Conservation (phyloP, 768 basidiomycete species). For the Auriculariales sp. region DNA sequence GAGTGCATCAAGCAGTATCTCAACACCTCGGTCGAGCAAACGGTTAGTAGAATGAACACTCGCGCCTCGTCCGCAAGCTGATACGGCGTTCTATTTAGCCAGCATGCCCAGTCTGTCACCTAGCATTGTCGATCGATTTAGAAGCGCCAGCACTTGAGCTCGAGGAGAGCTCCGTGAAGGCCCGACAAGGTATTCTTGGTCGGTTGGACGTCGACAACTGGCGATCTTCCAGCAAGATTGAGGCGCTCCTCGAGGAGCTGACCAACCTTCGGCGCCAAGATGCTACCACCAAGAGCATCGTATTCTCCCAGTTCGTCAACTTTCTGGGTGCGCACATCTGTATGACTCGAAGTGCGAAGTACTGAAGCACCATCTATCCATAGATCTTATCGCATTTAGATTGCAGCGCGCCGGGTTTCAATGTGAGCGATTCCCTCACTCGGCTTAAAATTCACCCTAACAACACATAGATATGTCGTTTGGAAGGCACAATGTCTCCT, state of each 20-base stretch:
- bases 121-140: slow-evolving; percentile 87
- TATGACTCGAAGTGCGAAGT: background rate
- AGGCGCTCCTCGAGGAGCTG: slow-evolving; percentile 89
- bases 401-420: slow-evolving; percentile 87
- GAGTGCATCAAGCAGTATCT: slow-evolving; percentile 93
- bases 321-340: slow-evolving; percentile 30
- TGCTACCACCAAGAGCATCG: slow-evolving; percentile 87
- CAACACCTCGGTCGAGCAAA: slow-evolving; percentile 51
- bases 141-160: slow-evolving; percentile 85
- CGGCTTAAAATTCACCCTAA: slow-evolving; percentile 3
- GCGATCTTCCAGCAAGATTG: slow-evolving; percentile 95
- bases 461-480: slow-evolving; percentile 64
- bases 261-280: slow-evolving; percentile 71
- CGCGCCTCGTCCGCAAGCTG: background rate
- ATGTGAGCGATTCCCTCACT: slow-evolving; percentile 29
- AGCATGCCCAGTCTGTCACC: slow-evolving; percentile 87
- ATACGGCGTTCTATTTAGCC: slow-evolving; percentile 39
- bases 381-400: slow-evolving; percentile 82
- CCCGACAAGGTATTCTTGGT: slow-evolving; percentile 85
- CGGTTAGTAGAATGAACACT: slow-evolving; percentile 23
- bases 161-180: slow-evolving; percentile 33
- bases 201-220: slow-evolving; percentile 78
- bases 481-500: slow-evolving; percentile 96
- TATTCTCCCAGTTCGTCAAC: slow-evolving; percentile 92
- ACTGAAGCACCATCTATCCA: slow-evolving; percentile 6